These are phyloP conservation scores for Termitomyces sp. DNA, from an alignment of 768 basidiomycete species.

Conservation along the genomic window DNA sequence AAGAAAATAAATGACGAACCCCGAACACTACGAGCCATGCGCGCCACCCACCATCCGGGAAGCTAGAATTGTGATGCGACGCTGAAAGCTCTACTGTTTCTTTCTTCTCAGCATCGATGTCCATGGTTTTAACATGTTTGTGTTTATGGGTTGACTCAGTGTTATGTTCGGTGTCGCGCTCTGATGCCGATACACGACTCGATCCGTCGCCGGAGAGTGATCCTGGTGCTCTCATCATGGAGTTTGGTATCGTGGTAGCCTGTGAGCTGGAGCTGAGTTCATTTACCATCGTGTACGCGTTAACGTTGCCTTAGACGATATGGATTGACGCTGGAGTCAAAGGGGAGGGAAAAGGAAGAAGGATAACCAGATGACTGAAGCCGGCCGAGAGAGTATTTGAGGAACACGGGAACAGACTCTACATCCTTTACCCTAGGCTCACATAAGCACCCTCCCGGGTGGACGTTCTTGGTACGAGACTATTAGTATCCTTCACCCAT, in stretches of 20 bases:
- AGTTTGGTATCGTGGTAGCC: not conserved
- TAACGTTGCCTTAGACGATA: not conserved
- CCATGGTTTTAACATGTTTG: not conserved
- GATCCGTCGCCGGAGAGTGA: slow-evolving; percentile 5
- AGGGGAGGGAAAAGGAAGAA: not conserved
- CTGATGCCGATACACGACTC: not conserved
- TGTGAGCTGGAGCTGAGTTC: not conserved
- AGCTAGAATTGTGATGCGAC: slow-evolving; percentile 14
- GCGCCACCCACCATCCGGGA: slow-evolving; percentile 40
- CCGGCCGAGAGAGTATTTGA: slow-evolving; percentile 12
- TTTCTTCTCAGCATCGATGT: not conserved
- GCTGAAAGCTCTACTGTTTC: not conserved
- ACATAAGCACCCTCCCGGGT: too few relatives aligned
- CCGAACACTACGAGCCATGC: slow-evolving; percentile 44
- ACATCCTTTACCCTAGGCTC: too few relatives aligned
- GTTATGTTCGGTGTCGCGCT: not conserved
- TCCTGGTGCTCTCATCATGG: not conserved
- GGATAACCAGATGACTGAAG: not conserved
- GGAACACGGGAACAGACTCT: slow-evolving; percentile 14
- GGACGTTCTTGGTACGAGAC: too few relatives aligned
- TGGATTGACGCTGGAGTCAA: too few relatives aligned
- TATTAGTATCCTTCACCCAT: too few relatives aligned
- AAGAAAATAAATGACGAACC: slow-evolving; percentile 22
- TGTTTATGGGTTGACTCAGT: not conserved
- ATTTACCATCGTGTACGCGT: not conserved